phyloP scores from a whole-genome alignment of 176 grass and related monocot species.

The Triticum timopheevii region DNA sequence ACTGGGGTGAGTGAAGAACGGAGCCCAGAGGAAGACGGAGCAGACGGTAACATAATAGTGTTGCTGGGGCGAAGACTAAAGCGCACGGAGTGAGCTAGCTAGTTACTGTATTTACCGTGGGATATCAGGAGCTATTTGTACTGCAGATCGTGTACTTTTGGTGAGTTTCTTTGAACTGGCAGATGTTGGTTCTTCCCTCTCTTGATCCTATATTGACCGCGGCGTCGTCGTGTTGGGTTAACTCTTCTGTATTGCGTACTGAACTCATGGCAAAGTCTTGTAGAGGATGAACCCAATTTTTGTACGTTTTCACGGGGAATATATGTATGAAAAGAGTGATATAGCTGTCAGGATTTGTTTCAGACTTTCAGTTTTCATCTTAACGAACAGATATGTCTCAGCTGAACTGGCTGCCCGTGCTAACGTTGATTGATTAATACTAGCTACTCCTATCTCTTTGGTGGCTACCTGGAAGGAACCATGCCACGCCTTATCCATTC shows the following conservation, averaged over 20 bases:
- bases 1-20: slow-evolving; percentile 52
- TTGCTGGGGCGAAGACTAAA: slow-evolving; percentile 39
- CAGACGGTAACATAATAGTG: slow-evolving; percentile 35
- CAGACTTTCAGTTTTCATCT: too few species aligned
- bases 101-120: background rate
- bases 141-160: background rate
- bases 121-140: background rate
- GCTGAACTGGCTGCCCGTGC: too few species aligned
- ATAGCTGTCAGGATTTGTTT: background rate
- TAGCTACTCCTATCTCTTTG: too few species aligned
- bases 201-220: background rate
- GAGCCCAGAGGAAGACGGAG: slow-evolving; percentile 35
- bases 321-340: background rate
- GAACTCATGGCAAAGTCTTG: background rate
- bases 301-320: background rate
- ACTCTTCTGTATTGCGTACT: background rate
- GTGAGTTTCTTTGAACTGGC: background rate
- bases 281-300: slow-evolving; percentile 4
- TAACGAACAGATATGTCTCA: too few species aligned
- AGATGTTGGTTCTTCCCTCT: background rate
- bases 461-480: too few species aligned
- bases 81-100: background rate
- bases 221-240: background rate
- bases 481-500: background rate
- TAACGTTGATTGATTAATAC: too few species aligned